Evolutionary conservation across 176 grass and related monocot genomes (phyloP).

Genomic region (Triticum dicoccoides): DNA sequence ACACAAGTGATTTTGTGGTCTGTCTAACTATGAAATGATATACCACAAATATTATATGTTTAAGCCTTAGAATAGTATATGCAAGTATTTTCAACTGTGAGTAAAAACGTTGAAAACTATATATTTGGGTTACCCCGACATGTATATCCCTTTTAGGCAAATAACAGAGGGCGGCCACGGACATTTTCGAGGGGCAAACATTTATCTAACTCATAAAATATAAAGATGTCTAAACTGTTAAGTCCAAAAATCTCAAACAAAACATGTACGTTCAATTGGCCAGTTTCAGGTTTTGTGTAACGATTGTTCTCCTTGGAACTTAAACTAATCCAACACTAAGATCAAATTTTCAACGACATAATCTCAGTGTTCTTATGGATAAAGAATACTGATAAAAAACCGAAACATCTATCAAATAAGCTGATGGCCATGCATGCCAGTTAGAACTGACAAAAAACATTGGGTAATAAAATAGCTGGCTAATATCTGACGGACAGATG

Average conservation of each 20-base stretch:
- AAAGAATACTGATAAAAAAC: background rate
- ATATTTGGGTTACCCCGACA: background rate
- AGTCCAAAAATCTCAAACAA: background rate
- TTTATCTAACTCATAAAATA: background rate
- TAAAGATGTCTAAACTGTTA: background rate
- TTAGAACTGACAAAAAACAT: background rate
- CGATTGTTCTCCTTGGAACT: background rate
- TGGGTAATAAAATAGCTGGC: background rate
- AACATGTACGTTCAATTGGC: background rate
- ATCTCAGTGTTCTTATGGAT: background rate
- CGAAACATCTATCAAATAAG: background rate
- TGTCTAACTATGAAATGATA: background rate
- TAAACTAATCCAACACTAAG: background rate
- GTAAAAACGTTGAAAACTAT: background rate
- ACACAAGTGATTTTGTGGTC: background rate
- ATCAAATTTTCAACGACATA: background rate
- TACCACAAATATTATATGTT: background rate
- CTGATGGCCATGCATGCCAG: background rate
- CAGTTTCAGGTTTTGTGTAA: background rate
- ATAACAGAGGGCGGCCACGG: no score
- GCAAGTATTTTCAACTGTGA: background rate
- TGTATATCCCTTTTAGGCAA: background rate
- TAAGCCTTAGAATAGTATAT: background rate
- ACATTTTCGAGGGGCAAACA: no score
- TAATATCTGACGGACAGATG: background rate